phyloP scores from a whole-genome alignment of 768 basidiomycete genomes.

The Podaxis sp. region DNA sequence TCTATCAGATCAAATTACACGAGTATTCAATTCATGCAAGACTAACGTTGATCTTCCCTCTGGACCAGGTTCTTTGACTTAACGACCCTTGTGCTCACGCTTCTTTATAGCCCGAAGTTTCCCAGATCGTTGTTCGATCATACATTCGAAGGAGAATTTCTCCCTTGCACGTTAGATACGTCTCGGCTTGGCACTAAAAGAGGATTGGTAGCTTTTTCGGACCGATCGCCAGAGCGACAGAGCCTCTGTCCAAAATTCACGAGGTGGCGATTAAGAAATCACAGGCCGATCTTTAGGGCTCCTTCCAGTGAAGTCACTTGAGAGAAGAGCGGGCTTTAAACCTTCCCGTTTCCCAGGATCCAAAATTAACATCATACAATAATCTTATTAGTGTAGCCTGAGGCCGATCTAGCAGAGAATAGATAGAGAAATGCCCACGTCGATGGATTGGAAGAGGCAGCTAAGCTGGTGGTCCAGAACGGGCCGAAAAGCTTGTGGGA shows the following conservation, averaged over 20 bases:
- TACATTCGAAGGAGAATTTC: background rate
- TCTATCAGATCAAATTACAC: background rate
- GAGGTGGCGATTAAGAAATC: background rate
- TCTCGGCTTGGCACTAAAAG: background rate
- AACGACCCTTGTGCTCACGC: background rate
- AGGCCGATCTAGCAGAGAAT: background rate
- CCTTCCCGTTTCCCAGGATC: background rate
- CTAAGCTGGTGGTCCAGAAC: background rate
- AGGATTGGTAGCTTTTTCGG: background rate
- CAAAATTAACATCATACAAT: background rate
- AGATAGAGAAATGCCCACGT: too few relatives aligned
- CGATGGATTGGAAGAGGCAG: background rate
- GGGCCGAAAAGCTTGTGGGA: background rate
- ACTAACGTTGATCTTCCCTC: background rate
- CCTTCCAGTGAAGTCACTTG: background rate
- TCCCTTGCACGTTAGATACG: background rate
- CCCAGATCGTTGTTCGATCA: background rate
- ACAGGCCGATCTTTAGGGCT: background rate
- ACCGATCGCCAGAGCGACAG: background rate
- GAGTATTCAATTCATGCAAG: background rate
- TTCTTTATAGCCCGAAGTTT: constrained; percentile 1
- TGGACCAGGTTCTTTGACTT: background rate
- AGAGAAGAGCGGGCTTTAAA: background rate
- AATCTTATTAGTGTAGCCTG: background rate
- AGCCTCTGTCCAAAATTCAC: background rate